Base-by-base conservation (phyloP, 495 filamentous ascomycete genomes). In the Penicillium manginii region DNA sequence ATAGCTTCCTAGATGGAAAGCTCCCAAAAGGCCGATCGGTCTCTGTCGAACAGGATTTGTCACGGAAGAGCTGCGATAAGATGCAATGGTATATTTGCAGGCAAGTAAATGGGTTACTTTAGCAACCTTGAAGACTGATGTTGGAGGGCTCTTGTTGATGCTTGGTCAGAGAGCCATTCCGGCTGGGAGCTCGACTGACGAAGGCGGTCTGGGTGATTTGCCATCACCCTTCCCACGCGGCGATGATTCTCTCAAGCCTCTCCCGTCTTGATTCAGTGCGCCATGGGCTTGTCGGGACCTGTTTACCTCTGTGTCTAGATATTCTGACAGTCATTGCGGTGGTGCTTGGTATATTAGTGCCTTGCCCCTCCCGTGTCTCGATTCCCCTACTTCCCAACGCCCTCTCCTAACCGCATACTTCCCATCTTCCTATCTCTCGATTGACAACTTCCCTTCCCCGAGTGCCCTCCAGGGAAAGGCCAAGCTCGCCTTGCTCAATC, bases 1-100 rank as follows among this genome's bases (percentile, higher is more conserved):
- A 69, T 66, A 67, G 70, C 73, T 77, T 72, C 75, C 73, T 61
- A 39, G 42, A 53, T 62, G 69, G 75, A 77, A 77, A 77, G 75
- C 71, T 76, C 64, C 68, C 58, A 62, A 48, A 29, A 54, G 51
- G 43, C 52, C 18, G 37, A 50, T 51, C 21, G 51, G 47, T 22
- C 39, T 55, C 19, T n/a, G 14, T 18, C 17, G 15, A 50, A 29
- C 8, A 19, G 40, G 19, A 2, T 17, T 31, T 21, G 22, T 23
- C 8, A 39, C 43, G 17, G 43, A n/a, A 19, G 7, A 15, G 21
- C 10, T 21, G 45, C 33, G 39, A 50, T n/a, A 42, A 43, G 43
- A 60, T 33, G 21, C 39, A 32, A 47, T 18, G 18, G 17, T 9
- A 52, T 39, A 29, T 18, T 21, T 26, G 49, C 17, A 1, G 18